A percentile compares a stretch with the other conserved stretches of the same genome.
Conservation (phyloP, 352 stramenopile genomes). For the Aphanomyces invadans region DNA sequence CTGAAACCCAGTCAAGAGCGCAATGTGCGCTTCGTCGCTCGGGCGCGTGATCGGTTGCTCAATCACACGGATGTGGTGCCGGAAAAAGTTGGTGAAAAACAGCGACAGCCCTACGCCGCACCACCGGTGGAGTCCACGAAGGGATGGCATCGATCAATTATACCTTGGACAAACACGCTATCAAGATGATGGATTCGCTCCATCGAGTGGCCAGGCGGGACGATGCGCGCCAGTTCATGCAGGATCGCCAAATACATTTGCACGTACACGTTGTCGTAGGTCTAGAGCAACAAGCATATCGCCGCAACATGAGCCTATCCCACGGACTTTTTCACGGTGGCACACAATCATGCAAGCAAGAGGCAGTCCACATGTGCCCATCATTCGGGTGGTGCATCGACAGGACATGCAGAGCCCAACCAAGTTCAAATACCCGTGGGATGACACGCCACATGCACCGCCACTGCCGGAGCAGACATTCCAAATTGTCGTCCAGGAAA, state of each 20-base stretch:
- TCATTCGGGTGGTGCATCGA: too few relatives aligned
- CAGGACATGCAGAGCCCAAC: too few relatives aligned
- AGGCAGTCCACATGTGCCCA: too few relatives aligned
- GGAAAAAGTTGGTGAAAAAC: conserved; percentile 95
- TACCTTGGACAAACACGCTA: conserved; percentile 92
- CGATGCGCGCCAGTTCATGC: conserved; percentile 85
- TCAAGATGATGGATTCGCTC: conserved; percentile 91
- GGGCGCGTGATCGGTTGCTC: conserved; percentile 74
- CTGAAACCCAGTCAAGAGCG: conserved; percentile 88
- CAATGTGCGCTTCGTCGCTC: conserved; percentile 83
- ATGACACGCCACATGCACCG: too few relatives aligned
- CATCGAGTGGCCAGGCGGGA: conserved; percentile 88
- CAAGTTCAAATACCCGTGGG: too few relatives aligned
- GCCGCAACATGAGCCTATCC: too few relatives aligned
- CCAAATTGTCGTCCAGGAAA: too few relatives aligned
- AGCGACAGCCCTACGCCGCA: conserved; percentile 81
- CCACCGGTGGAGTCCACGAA: too few relatives aligned
- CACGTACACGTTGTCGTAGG: conserved; percentile 93
- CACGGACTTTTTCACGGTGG: too few relatives aligned
- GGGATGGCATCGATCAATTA: background rate
- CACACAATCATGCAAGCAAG: too few relatives aligned
- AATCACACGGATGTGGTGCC: conserved; percentile 92
- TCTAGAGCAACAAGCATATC: conserved; percentile 24
- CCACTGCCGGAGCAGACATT: too few relatives aligned
- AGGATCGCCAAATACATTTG: conserved; percentile 94